Base-by-base conservation (phyloP, 495 filamentous ascomycete genomes). In the Polyplosphaeria fusca region DNA sequence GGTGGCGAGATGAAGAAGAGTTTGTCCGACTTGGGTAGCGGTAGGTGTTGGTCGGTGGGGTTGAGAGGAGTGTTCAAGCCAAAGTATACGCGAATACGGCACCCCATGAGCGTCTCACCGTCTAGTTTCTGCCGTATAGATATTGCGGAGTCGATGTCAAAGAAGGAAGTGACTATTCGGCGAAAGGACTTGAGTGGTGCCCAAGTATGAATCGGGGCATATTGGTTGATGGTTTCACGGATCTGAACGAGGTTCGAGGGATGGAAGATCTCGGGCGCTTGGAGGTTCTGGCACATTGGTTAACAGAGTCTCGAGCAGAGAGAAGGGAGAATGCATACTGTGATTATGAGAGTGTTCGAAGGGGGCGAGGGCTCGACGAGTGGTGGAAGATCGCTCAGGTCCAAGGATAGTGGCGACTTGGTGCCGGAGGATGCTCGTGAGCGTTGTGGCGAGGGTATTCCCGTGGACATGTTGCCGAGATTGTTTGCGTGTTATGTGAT, bases 1-100 rank as follows among this genome's bases (percentile, higher is more conserved):
- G 93, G 93, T 28, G 93, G 93, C 52, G 83, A 88, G 75, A 98
- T 96, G 75, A 98, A 97, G 80, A 96, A 95, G 30, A 96, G 79
- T 75, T 96, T 96, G 62, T 88, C 83, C 39, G 84, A 75, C 59
- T 95, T 88, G 13, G 93, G 93, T 1, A 90, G 84, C 32, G 86
- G 78, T 4, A 98, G 80, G 56, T 92, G 86, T 52, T 77, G 77
- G 37, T 76, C 68, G 51, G 81, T 81, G 57, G 84, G 77, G n/a
- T 75, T 74, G 28, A 76, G 23, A 86, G 74, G 22, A 84, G 85
- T 2, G 87, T 94, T 26, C 77, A 87, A 79, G 65, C 94, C 94
- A 68, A 95, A 98, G 80, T 93, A 97, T 66, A 96, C 84, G 44
- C 84, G 81, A 35, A 88, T 79, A 18, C 79, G 77, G 50, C 87